Conservation (phyloP, 352 stramenopile genomes). For the Achlya hypogyna region DNA sequence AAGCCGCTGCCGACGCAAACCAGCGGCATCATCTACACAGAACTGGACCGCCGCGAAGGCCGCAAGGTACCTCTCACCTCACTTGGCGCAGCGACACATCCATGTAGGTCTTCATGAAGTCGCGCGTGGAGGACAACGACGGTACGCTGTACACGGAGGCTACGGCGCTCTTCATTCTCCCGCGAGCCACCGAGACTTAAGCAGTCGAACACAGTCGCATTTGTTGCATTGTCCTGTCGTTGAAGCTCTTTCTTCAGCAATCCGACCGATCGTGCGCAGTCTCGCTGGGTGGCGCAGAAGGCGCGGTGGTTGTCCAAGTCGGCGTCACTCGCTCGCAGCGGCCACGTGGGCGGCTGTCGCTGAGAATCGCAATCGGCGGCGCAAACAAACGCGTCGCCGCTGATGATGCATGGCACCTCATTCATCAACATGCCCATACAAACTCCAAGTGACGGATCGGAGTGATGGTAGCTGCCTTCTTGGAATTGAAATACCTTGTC, state of each 20-base stretch:
- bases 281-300: no score
- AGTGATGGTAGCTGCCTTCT: not conserved
- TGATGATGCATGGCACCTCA: not conserved
- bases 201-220: no score
- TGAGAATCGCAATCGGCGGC: no score
- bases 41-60: slow-evolving; percentile 7
- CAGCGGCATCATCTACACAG: slow-evolving; percentile 12
- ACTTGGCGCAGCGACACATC: not conserved
- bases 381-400: not conserved
- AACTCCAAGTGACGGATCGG: not conserved
- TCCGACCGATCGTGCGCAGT: no score
- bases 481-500: not conserved
- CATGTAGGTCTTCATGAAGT: slow-evolving; percentile 16
- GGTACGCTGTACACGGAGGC: slow-evolving; percentile 14
- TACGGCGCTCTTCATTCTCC: slow-evolving; percentile 16
- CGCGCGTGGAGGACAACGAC: slow-evolving; percentile 16
- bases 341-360: no score
- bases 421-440: not conserved
- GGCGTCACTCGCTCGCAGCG: no score
- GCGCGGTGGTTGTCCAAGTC: no score
- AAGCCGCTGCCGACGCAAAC: slow-evolving; percentile 13
- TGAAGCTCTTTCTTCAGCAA: no score
- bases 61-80: slow-evolving; percentile 17
- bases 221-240: no score
- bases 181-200: not conserved